Evolutionary conservation across 2,329 filamentous ascomycete genomes (phyloP).

Genomic region (Cladophialophora psammophila): DNA sequence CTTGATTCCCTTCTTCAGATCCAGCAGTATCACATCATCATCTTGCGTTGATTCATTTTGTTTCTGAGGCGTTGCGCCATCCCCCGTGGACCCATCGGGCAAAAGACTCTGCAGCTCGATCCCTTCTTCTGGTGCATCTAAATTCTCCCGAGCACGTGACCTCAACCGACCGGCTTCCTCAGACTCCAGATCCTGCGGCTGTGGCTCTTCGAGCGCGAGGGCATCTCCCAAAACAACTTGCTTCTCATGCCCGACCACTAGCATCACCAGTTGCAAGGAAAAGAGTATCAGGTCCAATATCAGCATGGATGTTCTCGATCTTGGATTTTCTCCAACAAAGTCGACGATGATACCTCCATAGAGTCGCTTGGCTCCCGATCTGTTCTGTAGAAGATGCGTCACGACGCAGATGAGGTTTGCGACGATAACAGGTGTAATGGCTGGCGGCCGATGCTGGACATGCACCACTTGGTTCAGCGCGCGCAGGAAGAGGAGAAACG

Average conservation of each 20-base stretch:
- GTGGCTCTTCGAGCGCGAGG: slow-evolving; percentile 21
- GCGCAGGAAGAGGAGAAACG: slow-evolving; percentile 59
- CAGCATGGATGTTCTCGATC: slow-evolving; percentile 61
- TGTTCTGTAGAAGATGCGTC: slow-evolving; percentile 62
- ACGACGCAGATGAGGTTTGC: slow-evolving; percentile 64
- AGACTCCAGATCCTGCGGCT: slow-evolving; percentile 62
- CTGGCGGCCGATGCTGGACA: slow-evolving; percentile 65
- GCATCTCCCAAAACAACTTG: slow-evolving; percentile 48
- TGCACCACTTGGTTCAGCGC: slow-evolving; percentile 64
- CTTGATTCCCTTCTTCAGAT: slow-evolving; percentile 28
- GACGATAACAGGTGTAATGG: slow-evolving; percentile 61
- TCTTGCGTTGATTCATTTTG: slow-evolving; percentile 14
- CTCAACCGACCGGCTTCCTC: slow-evolving; percentile 62
- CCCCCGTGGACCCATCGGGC: slow-evolving; percentile 19
- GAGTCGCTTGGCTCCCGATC: slow-evolving; percentile 60
- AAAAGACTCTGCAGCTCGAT: slow-evolving; percentile 36
- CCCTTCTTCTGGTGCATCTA: slow-evolving; percentile 26
- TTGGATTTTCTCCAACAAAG: slow-evolving; percentile 68
- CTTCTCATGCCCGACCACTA: slow-evolving; percentile 62
- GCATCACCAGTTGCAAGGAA: slow-evolving; percentile 63
- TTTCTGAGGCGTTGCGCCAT: slow-evolving; percentile 8
- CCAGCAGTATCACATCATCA: slow-evolving; percentile 32
- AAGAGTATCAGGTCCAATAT: slow-evolving; percentile 63
- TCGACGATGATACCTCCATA: slow-evolving; percentile 70
- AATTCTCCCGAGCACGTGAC: slow-evolving; percentile 14